These are phyloP conservation scores for Phaeolepiota aurea DNA, from an alignment of 768 basidiomycete genomes.

Conservation along the genomic window DNA sequence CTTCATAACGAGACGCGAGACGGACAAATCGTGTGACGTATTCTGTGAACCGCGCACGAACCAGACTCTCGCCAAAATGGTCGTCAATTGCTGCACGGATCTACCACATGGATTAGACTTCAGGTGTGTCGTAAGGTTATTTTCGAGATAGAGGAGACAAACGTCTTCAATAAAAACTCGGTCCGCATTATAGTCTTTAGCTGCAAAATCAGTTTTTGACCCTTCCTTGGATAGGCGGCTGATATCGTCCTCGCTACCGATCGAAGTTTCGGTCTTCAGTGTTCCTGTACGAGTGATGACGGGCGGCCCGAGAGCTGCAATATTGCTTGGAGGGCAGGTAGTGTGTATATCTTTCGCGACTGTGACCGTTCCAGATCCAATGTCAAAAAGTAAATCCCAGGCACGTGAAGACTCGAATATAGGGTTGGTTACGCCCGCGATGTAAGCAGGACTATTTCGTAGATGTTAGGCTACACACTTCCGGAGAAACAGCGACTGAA, in stretches of 20 bases:
- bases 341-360: constrained; percentile 79
- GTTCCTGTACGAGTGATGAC: constrained; percentile 49
- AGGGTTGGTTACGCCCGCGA: constrained; percentile 96
- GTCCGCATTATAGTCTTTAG: constrained; percentile 63
- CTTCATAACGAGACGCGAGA: constrained; percentile 84
- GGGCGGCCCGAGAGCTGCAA: constrained; percentile 30
- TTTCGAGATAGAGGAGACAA: constrained; percentile 23
- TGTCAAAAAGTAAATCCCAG: constrained; percentile 94
- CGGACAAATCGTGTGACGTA: constrained; percentile 84
- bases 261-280: constrained; percentile 55
- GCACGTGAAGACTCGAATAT: constrained; percentile 82
- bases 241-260: constrained; percentile 64
- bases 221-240: constrained; percentile 52
- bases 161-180: constrained; percentile 93
- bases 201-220: constrained; percentile 43
- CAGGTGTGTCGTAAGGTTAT: too few relatives aligned
- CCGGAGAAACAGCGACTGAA: constrained; percentile 7
- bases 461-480: not conserved
- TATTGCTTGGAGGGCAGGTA: constrained; percentile 41
- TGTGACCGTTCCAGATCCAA: constrained; percentile 78
- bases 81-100: constrained; percentile 81
- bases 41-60: constrained; percentile 85
- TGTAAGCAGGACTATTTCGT: constrained; percentile 71
- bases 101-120: constrained; percentile 28
- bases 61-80: constrained; percentile 85